phyloP scores from a whole-genome alignment of 2,329 filamentous ascomycete genomes.

The Pochonia chlamydosporia region DNA sequence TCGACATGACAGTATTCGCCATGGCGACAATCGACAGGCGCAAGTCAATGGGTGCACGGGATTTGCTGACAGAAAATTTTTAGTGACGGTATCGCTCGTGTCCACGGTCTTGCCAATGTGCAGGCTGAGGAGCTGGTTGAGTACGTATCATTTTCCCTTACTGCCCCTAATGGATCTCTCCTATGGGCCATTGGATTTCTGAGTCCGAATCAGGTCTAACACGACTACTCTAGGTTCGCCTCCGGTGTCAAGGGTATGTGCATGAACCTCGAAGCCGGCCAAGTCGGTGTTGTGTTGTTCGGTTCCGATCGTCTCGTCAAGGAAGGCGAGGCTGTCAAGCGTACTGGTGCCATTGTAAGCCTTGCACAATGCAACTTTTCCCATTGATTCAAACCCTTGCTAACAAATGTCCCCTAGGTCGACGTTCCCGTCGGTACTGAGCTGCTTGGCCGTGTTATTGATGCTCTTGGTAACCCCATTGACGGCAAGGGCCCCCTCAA shows the following conservation, averaged over 20 bases:
- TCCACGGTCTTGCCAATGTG: constrained; percentile 99
- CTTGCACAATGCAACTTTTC: neutral
- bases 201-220: constrained; percentile 13
- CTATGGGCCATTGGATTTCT: neutral
- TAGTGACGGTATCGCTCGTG: constrained; percentile 99
- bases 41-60: neutral
- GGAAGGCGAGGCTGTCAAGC: constrained; percentile 99
- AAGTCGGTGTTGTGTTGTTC: constrained; percentile 99
- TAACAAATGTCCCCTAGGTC: constrained; percentile 55
- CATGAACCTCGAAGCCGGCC: constrained; percentile 99
- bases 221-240: constrained; percentile 69
- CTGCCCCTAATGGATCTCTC: neutral
- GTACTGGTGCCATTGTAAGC: constrained; percentile 97
- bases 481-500: constrained; percentile 98
- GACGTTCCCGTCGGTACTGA: constrained; percentile 91
- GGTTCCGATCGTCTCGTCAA: constrained; percentile 99
- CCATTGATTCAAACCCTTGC: constrained; percentile 3
- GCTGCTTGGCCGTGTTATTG: constrained; percentile 95
- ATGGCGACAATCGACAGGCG: neutral
- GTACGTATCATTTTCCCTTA: constrained; percentile 53
- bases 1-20: neutral
- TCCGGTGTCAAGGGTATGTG: constrained; percentile 99
- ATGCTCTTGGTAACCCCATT: constrained; percentile 98
- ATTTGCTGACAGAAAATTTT: constrained; percentile 26
- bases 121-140: constrained; percentile 99